Evolutionary conservation across 352 stramenopile genomes (phyloP), one percentile per base, ranked within the genome.

Genomic region (Phytophthora pisi): DNA sequence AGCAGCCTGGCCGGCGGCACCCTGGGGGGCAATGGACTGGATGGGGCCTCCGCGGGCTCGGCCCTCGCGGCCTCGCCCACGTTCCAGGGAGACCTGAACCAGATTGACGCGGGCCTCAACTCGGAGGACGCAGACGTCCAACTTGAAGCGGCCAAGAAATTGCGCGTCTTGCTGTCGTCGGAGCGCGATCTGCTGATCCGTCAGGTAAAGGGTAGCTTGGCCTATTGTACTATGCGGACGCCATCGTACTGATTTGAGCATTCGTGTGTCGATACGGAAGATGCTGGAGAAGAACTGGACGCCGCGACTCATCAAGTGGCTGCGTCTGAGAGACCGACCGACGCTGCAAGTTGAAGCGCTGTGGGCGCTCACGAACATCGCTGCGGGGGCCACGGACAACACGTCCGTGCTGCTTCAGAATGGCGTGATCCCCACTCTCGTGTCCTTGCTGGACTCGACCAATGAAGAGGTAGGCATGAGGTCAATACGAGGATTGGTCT

Each of bases 311-410:
- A 93, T 96, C 70, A 92, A 93, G 66, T 96, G 86, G 86, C 72
- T 96, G 61, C 75, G 84, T 40, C 70, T 94, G 38, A 74, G 86
- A 7, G 88, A 96, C 65, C 83, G 83, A 51, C 86, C 86, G 51
- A 92, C 86, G 54, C 68, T 97, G 18, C 91, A 98, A 78, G 89
- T 98, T 23, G 96, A 98, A 77, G 92, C 96, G 56, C 75, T 99
- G 13, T 97, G 97, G 89, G 92, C 94, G 28, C 79, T 99, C 13
- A 98, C 96, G 6, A 98, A 98, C 77, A 98, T 99, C 72, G 94
- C 96, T 5, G 91, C 90, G 0, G 92, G 92, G 34, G 89, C 89
- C 4, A 96, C 90, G 42, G 92, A 98, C 65, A 96, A 98, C 73
- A 96, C 92, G 49, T 92, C 93, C 20, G 84, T 97, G 59, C 69